Evolutionary conservation across 805 yeast genomes (phyloP).

Genomic region (Pichia pseudocactophila): DNA sequence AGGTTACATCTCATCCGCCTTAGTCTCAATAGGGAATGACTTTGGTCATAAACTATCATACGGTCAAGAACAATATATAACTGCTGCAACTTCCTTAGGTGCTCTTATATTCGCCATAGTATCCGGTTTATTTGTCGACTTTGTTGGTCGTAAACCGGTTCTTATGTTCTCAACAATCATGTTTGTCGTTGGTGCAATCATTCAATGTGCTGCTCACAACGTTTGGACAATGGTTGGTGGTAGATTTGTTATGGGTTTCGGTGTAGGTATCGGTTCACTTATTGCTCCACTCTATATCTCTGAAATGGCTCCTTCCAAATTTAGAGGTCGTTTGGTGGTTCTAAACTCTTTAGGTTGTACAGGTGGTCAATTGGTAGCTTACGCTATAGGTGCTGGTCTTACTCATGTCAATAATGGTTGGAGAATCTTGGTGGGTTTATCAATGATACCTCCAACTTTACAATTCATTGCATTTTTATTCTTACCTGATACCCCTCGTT

Average conservation of each 20-base stretch:
- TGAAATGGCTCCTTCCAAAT: conserved; percentile 86
- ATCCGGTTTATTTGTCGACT: conserved; percentile 79
- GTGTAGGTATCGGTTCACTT: conserved; percentile 91
- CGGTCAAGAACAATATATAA: conserved; percentile 82
- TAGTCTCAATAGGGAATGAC: conserved; percentile 77
- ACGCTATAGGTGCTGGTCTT: conserved; percentile 87
- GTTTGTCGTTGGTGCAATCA: conserved; percentile 74
- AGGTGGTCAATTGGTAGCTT: conserved; percentile 91
- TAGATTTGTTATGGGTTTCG: conserved; percentile 88
- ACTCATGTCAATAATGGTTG: conserved; percentile 72
- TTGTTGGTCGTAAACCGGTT: conserved; percentile 77
- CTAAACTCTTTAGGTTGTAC: conserved; percentile 85
- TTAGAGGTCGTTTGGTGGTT: conserved; percentile 86
- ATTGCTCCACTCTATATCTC: conserved; percentile 90
- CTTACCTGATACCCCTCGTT: conserved; percentile 95
- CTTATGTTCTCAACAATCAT: conserved; percentile 74
- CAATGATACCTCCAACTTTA: conserved; percentile 75
- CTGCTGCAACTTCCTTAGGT: conserved; percentile 92
- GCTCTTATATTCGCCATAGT: conserved; percentile 71
- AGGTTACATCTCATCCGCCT: conserved; percentile 90
- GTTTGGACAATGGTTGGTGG: conserved; percentile 92
- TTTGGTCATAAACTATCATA: conserved; percentile 52
- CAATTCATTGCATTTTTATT: conserved; percentile 73
- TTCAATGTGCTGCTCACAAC: conserved; percentile 73
- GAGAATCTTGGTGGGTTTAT: conserved; percentile 86